phyloP scores from a whole-genome alignment of 495 filamentous ascomycete species.

The Tuber magnatum region DNA sequence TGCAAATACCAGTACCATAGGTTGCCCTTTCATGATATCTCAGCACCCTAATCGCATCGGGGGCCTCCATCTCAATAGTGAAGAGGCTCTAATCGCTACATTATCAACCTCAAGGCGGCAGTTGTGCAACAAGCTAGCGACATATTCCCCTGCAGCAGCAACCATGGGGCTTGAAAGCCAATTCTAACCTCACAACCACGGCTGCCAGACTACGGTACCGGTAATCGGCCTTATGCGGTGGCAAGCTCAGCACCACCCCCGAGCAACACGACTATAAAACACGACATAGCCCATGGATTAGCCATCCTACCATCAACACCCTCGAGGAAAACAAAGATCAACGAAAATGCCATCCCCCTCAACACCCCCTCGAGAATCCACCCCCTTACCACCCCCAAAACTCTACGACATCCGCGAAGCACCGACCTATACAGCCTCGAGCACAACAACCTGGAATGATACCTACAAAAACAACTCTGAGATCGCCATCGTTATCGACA shows the following conservation, averaged over 20 bases:
- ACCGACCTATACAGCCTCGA: slow-evolving; percentile 22
- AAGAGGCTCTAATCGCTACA: background rate
- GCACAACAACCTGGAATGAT: slow-evolving; percentile 11
- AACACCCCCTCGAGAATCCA: slow-evolving; percentile 21
- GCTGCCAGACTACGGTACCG: background rate
- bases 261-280: background rate
- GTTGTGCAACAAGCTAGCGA: background rate
- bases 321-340: background rate
- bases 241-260: slow-evolving; percentile 6
- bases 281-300: slow-evolving; percentile 8
- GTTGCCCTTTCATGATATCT: background rate
- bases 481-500: slow-evolving; percentile 92
- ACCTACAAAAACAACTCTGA: slow-evolving; percentile 44
- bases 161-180: slow-evolving; percentile 10
- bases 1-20: background rate
- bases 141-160: background rate
- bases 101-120: background rate
- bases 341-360: slow-evolving; percentile 27
- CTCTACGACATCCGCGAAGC: slow-evolving; percentile 38
- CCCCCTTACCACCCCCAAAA: slow-evolving; percentile 36
- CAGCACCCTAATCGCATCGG: background rate
- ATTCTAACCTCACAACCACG: slow-evolving; percentile 10
- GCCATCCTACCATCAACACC: background rate
- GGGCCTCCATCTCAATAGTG: background rate
- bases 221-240: background rate